Evolutionary conservation across 495 filamentous ascomycete genomes (phyloP).

Genomic region (Lindgomyces ingoldianus): DNA sequence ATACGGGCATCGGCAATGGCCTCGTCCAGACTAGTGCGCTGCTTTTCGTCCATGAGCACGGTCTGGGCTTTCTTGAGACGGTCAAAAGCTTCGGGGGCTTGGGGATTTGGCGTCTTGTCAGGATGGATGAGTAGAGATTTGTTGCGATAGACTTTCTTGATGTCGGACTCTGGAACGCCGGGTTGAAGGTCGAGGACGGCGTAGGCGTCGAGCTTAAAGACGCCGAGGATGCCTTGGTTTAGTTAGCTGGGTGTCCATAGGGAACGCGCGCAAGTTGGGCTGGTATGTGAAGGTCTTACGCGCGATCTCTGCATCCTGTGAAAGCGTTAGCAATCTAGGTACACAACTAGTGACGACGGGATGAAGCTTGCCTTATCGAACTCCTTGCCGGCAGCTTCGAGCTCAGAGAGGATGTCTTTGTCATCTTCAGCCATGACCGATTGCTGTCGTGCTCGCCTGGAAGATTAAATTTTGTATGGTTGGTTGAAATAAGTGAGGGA

Average conservation of each 20-base stretch:
- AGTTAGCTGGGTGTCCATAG: slow-evolving; percentile 16
- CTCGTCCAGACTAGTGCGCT: slow-evolving; percentile 82
- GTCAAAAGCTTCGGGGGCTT: slow-evolving; percentile 94
- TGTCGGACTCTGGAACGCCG: slow-evolving; percentile 92
- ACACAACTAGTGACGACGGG: not conserved
- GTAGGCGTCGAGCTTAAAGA: slow-evolving; percentile 90
- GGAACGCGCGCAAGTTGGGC: slow-evolving; percentile 5
- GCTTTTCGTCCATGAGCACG: slow-evolving; percentile 89
- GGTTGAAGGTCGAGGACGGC: slow-evolving; percentile 94
- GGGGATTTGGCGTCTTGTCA: slow-evolving; percentile 91
- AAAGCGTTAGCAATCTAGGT: slow-evolving; percentile 10
- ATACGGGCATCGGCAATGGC: slow-evolving; percentile 94
- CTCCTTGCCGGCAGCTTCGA: slow-evolving; percentile 86
- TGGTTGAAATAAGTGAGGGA: not conserved
- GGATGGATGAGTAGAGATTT: slow-evolving; percentile 98
- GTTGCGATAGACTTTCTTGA: slow-evolving; percentile 88
- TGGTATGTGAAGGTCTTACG: slow-evolving; percentile 45
- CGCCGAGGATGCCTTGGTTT: slow-evolving; percentile 66
- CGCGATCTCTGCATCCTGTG: slow-evolving; percentile 90
- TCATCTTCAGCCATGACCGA: slow-evolving; percentile 58
- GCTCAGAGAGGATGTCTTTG: slow-evolving; percentile 74
- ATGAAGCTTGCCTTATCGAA: slow-evolving; percentile 70
- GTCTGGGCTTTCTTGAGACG: slow-evolving; percentile 92
- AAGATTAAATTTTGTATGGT: not conserved
- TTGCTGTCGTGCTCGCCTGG: not conserved